These are phyloP conservation scores for Xylaria digitata DNA, from an alignment of 2,329 filamentous ascomycete species.

Conservation along the genomic window DNA sequence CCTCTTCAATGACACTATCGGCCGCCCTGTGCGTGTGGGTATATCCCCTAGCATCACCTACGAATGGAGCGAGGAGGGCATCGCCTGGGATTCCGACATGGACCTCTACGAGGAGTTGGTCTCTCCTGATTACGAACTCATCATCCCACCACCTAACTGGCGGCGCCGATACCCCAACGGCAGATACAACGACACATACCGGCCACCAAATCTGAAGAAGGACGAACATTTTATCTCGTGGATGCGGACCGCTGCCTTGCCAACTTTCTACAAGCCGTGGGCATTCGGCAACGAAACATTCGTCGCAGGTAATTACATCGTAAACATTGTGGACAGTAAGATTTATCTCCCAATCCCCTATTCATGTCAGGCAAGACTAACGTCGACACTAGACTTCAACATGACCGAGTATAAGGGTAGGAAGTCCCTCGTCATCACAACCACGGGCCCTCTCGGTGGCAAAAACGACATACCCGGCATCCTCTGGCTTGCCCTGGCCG, in stretches of 20 bases:
- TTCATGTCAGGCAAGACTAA: conserved; percentile 16
- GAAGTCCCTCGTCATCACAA: conserved; percentile 90
- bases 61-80: conserved; percentile 78
- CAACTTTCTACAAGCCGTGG: conserved; percentile 93
- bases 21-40: conserved; percentile 71
- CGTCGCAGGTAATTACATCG: conserved; percentile 76
- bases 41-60: conserved; percentile 67
- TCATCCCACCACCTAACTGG: conserved; percentile 92
- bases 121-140: conserved; percentile 62
- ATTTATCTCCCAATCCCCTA: conserved; percentile 52
- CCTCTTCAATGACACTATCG: conserved; percentile 93
- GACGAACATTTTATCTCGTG: conserved; percentile 95
- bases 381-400: conserved; percentile 74
- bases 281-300: conserved; percentile 80
- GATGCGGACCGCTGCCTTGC: conserved; percentile 97
- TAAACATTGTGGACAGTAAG: conserved; percentile 84
- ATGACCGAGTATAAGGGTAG: conserved; percentile 83
- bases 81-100: conserved; percentile 88
- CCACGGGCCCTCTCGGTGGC: conserved; percentile 91
- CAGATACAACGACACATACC: conserved; percentile 73
- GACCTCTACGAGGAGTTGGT: conserved; percentile 83
- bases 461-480: conserved; percentile 97
- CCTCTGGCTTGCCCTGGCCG: conserved; percentile 92
- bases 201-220: conserved; percentile 76
- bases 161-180: conserved; percentile 72